These are phyloP conservation scores for Fusarium sp. DNA, from an alignment of 2,329 filamentous ascomycete species.

Conservation along the genomic window DNA sequence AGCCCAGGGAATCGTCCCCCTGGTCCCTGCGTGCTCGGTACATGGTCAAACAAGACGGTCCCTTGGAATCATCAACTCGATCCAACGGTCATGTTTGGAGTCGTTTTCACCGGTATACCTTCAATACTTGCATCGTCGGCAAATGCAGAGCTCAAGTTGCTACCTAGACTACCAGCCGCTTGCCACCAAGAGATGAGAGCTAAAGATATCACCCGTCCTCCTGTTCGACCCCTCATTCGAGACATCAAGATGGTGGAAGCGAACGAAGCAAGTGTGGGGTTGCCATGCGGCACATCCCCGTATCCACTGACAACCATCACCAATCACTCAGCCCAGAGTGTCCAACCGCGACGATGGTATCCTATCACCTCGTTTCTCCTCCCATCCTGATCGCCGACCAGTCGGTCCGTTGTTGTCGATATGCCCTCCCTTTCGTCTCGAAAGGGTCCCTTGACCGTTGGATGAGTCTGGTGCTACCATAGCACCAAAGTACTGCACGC, in stretches of 20 bases:
- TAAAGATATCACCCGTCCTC: background rate
- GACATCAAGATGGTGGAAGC: conserved; percentile 22
- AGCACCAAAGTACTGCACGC: background rate
- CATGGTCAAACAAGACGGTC: conserved; percentile 16
- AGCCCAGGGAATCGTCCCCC: conserved; percentile 1
- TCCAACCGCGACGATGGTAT: conserved; percentile 43
- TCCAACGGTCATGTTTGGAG: background rate
- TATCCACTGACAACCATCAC: conserved; percentile 32
- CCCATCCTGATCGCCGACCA: conserved; percentile 33
- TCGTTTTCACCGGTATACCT: background rate
- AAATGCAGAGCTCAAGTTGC: background rate
- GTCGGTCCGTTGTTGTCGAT: conserved; percentile 43
- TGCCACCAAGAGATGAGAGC: background rate
- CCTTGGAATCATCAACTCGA: conserved; percentile 9
- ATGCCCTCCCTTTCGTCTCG: background rate
- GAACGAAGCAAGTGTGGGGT: conserved; percentile 39
- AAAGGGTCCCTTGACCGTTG: conserved; percentile 11
- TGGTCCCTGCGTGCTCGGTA: conserved; percentile 32
- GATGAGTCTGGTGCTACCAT: background rate
- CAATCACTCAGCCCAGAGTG: conserved; percentile 37
- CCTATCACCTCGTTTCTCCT: conserved; percentile 42
- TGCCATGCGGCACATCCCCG: conserved; percentile 40
- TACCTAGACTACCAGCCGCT: background rate
- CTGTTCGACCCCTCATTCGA: conserved; percentile 30
- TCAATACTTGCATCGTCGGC: background rate